phyloP scores from a whole-genome alignment of 1,284 basidiomycete genomes.

The Paramarasmius palmivorus region DNA sequence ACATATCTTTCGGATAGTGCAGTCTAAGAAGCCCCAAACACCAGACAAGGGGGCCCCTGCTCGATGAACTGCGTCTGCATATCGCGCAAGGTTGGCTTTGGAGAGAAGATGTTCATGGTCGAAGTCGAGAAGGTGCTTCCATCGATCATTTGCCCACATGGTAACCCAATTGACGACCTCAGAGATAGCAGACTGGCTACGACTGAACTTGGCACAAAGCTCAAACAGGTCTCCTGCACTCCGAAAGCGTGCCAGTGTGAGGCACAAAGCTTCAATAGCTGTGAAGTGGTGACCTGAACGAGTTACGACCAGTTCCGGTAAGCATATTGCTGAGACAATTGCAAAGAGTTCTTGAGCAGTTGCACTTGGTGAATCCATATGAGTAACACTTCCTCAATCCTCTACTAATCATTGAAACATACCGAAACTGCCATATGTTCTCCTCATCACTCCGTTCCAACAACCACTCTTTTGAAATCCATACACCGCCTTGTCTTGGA shows the following conservation, averaged over 20 bases:
- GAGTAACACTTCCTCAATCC: no score
- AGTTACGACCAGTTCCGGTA: conserved; percentile 12
- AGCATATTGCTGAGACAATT: neutral
- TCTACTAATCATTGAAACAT: neutral
- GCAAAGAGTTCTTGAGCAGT: neutral
- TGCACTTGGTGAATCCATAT: neutral
- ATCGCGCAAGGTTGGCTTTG: conserved; percentile 11
- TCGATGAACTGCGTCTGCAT: conserved; percentile 19
- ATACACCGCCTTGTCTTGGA: no score
- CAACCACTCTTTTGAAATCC: no score
- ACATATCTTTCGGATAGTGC: conserved; percentile 23
- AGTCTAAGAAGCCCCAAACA: conserved; percentile 26
- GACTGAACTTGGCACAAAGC: conserved; percentile 13
- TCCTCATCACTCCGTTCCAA: neutral
- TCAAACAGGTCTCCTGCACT: conserved; percentile 7
- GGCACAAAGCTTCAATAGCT: conserved; percentile 11
- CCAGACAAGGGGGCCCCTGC: conserved; percentile 17
- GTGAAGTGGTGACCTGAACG: neutral
- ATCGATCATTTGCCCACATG: conserved; percentile 16
- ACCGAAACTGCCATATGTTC: conserved; percentile 2
- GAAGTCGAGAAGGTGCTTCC: conserved; percentile 24
- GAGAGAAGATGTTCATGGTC: conserved; percentile 15
- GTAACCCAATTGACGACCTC: conserved; percentile 20
- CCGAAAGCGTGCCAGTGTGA: conserved; percentile 11
- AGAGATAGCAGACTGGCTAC: conserved; percentile 16